These are phyloP conservation scores for Fusarium decemcellulare DNA, from an alignment of 2,329 filamentous ascomycete genomes.

Conservation along the genomic window DNA sequence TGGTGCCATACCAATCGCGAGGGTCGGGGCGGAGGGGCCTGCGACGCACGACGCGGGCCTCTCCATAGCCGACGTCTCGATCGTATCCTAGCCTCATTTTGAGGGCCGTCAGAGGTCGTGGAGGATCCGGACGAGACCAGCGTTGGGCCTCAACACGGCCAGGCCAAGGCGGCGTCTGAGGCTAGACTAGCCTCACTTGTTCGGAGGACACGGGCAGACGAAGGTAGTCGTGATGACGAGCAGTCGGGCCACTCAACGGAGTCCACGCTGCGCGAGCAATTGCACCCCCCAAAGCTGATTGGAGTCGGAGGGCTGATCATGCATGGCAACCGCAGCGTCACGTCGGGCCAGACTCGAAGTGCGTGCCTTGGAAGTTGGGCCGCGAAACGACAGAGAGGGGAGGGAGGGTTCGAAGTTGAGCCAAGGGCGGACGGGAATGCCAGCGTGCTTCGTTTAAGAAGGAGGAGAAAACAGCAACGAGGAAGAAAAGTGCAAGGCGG, in stretches of 20 bases:
- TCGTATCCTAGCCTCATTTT: constrained; percentile 52
- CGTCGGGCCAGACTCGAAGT: constrained; percentile 44
- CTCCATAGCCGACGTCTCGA: constrained; percentile 49
- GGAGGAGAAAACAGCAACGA: neutral
- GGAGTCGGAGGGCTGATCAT: constrained; percentile 48
- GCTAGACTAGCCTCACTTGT: constrained; percentile 35
- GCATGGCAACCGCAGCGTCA: constrained; percentile 49
- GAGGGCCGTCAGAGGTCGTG: constrained; percentile 37
- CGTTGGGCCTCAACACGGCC: constrained; percentile 46
- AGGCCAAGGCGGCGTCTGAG: constrained; percentile 36
- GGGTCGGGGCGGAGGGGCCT: constrained; percentile 44
- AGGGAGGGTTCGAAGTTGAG: constrained; percentile 13
- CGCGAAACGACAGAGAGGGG: constrained; percentile 35
- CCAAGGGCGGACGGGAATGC: constrained; percentile 5
- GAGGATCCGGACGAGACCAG: constrained; percentile 29
- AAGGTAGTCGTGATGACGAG: constrained; percentile 39
- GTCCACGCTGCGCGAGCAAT: constrained; percentile 48
- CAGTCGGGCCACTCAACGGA: constrained; percentile 45
- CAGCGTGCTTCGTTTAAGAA: constrained; percentile 13
- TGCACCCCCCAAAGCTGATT: constrained; percentile 46
- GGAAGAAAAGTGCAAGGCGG: neutral
- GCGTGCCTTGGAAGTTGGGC: constrained; percentile 47
- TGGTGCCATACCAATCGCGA: constrained; percentile 46
- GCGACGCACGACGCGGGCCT: constrained; percentile 46
- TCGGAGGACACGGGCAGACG: constrained; percentile 33